Percentiles rank a stretch among this genome's conserved stretches.
Evolutionary conservation across 176 grass and related monocot species (phyloP).

Genomic region (Musa itinerans): DNA sequence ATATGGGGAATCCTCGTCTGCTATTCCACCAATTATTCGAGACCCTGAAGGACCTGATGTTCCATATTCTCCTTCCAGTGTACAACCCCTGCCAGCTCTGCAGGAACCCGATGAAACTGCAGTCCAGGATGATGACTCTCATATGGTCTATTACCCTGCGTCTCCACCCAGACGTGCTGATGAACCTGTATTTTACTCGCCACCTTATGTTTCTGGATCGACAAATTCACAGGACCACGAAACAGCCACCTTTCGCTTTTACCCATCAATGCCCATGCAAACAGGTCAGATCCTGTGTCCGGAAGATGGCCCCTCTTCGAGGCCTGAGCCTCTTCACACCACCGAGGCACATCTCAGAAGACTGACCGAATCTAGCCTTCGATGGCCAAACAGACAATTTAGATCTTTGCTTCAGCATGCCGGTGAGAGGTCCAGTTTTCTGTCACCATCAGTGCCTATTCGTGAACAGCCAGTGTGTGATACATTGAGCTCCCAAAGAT

Average conservation of each 20-base stretch:
- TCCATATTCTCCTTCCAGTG: neutral
- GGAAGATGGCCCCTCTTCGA: constrained; percentile 54
- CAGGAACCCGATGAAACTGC: constrained; percentile 12
- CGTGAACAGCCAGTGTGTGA: constrained; percentile 9
- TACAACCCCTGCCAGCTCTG: neutral
- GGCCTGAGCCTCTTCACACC: constrained; percentile 36
- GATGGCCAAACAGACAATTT: constrained; percentile 50
- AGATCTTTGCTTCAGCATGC: constrained; percentile 52
- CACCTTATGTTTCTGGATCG: constrained; percentile 10
- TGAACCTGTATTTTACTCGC: constrained; percentile 10
- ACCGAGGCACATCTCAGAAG: constrained; percentile 35
- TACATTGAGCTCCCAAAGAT: neutral
- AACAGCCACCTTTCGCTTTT: constrained; percentile 34
- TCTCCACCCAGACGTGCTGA: constrained; percentile 16
- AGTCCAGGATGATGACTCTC: constrained; percentile 7
- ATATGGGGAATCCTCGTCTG: constrained; percentile 15
- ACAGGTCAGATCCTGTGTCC: constrained; percentile 30
- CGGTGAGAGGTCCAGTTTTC: constrained; percentile 30
- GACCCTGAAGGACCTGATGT: constrained; percentile 23
- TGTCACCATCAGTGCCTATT: constrained; percentile 5
- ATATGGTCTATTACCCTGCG: constrained; percentile 15
- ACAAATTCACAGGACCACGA: constrained; percentile 20
- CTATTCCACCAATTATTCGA: constrained; percentile 19
- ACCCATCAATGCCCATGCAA: constrained; percentile 27
- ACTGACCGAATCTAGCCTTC: constrained; percentile 53